These are phyloP conservation scores for Moesziomyces parantarcticus DNA, from an alignment of 1,284 basidiomycete genomes.

Conservation along the genomic window DNA sequence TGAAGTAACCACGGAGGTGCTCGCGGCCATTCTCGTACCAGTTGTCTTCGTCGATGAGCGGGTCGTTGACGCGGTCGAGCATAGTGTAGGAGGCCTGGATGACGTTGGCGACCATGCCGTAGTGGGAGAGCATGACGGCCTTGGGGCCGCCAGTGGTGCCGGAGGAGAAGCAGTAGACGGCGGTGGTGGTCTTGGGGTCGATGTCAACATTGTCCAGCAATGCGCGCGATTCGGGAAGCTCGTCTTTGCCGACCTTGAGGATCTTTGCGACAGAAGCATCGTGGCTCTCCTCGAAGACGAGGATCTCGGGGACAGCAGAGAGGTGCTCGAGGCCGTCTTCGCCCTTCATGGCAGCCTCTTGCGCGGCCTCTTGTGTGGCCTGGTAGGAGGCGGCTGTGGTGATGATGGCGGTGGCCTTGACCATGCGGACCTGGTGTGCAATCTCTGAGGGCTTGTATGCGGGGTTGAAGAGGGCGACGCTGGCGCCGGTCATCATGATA, in stretches of 20 bases:
- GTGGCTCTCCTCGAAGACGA: slow-evolving; percentile 59
- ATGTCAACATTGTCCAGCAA: slow-evolving; percentile 41
- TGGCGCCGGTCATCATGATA: slow-evolving; percentile 59
- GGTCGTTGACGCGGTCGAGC: slow-evolving; percentile 59
- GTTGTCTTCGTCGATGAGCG: slow-evolving; percentile 49
- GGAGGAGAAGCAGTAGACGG: slow-evolving; percentile 63
- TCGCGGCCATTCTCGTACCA: slow-evolving; percentile 48
- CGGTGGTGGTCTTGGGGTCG: slow-evolving; percentile 47
- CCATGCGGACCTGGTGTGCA: slow-evolving; percentile 57
- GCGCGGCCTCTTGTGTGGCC: slow-evolving; percentile 39
- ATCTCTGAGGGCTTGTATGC: slow-evolving; percentile 63
- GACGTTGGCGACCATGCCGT: slow-evolving; percentile 60
- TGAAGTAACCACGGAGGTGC: slow-evolving; percentile 48
- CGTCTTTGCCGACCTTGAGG: slow-evolving; percentile 44
- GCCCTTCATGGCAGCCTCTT: slow-evolving; percentile 31
- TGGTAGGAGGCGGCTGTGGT: slow-evolving; percentile 35
- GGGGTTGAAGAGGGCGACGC: slow-evolving; percentile 63
- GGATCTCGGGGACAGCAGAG: slow-evolving; percentile 30
- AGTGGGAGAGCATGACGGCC: slow-evolving; percentile 63
- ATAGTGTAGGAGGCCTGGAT: slow-evolving; percentile 62
- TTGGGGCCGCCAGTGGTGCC: slow-evolving; percentile 66
- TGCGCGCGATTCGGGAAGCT: slow-evolving; percentile 26
- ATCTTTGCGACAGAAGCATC: slow-evolving; percentile 40
- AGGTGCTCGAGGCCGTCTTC: slow-evolving; percentile 39
- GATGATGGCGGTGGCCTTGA: slow-evolving; percentile 54